Conservation (phyloP, 768 basidiomycete species). For the Trametes punicea region DNA sequence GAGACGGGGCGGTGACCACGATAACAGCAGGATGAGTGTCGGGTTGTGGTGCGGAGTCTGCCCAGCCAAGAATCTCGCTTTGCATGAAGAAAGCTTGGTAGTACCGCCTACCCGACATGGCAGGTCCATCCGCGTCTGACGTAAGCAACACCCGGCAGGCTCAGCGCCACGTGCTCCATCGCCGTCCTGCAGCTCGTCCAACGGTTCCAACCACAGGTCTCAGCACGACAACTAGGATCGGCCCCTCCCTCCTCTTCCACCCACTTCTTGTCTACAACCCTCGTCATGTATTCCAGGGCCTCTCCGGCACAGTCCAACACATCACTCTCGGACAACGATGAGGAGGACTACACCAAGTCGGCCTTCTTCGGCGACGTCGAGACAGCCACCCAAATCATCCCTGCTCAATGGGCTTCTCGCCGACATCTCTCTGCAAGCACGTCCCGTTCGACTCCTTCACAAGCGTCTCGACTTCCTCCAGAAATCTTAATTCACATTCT, state of each 20-base stretch:
- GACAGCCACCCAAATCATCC: conserved; percentile 34
- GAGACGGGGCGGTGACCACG: conserved; percentile 26
- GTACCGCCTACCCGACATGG: conserved; percentile 1
- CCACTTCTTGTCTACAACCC: not conserved
- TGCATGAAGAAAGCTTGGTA: conserved; percentile 1
- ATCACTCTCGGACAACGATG: conserved; percentile 75
- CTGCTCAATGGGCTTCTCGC: conserved; percentile 51
- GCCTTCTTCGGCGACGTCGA: conserved; percentile 36
- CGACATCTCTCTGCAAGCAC: conserved; percentile 19
- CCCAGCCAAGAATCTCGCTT: conserved; percentile 3
- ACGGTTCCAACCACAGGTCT: conserved; percentile 12
- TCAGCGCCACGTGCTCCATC: conserved; percentile 13
- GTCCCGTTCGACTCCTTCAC: conserved; percentile 28
- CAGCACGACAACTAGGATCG: conserved; percentile 8
- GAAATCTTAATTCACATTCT: conserved; percentile 94
- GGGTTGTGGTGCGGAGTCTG: not conserved
- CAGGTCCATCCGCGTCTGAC: conserved; percentile 2
- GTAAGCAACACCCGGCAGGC: not conserved
- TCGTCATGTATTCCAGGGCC: conserved; percentile 28
- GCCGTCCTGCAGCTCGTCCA: conserved; percentile 2
- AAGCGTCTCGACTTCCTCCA: conserved; percentile 71
- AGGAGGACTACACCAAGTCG: conserved; percentile 54
- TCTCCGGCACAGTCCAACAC: conserved; percentile 68
- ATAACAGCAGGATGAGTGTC: conserved; percentile 11
- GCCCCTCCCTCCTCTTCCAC: not conserved